phyloP scores from a whole-genome alignment of 768 basidiomycete genomes.

The Lactifluus hygrophoroides region DNA sequence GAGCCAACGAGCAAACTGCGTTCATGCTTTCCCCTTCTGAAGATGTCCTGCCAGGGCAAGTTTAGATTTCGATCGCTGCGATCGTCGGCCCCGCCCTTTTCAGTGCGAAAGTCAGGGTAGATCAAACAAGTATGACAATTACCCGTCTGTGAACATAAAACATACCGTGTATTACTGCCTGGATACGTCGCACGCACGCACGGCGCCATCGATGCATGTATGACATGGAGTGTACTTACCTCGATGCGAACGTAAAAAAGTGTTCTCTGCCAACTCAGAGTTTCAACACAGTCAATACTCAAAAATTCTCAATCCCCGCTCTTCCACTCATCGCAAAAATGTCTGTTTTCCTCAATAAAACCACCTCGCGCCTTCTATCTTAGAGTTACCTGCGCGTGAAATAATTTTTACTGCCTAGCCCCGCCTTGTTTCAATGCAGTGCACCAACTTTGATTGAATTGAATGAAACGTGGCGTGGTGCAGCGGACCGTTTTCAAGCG shows the following conservation, averaged over 20 bases:
- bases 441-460: not conserved
- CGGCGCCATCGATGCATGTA: not conserved
- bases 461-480: not conserved
- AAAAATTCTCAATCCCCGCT: not conserved
- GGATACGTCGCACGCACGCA: conserved; percentile 3
- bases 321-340: too few relatives aligned
- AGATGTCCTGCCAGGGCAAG: too few relatives aligned
- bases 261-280: not conserved
- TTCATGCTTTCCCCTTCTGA: not conserved
- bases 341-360: too few relatives aligned
- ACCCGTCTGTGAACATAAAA: conserved; percentile 10
- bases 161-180: not conserved
- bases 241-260: not conserved
- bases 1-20: not conserved
- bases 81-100: conserved; percentile 10
- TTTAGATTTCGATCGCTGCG: conserved; percentile 7
- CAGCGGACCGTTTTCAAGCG: not conserved
- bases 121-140: conserved; percentile 9
- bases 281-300: not conserved
- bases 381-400: not conserved
- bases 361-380: not conserved
- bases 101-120: not conserved
- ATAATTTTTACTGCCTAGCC: not conserved
- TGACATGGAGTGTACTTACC: conserved; percentile 8
- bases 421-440: not conserved